Evolutionary conservation across 345 rosid genomes (phyloP), one percentile per base, ranked within the genome.

Genomic region (Eutrema yunnanense): DNA sequence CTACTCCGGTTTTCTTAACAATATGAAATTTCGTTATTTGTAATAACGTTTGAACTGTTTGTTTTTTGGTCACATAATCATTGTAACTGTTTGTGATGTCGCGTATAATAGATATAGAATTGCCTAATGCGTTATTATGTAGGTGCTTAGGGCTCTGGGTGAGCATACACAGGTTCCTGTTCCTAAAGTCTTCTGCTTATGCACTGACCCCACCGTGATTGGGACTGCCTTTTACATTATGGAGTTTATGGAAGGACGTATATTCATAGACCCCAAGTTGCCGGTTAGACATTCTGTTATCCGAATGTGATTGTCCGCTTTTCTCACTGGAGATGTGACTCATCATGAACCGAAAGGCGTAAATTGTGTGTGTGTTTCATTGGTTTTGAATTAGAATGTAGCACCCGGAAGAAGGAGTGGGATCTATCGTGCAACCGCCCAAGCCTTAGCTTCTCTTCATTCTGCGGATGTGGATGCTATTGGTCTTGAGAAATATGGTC

Each of bases 201-300:
- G 99, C 74, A 77, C 72, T 26, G 96, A 92, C 78, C 78, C 86
- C 0, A 63, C 67, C 58, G 84, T 95, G 4, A 86, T 95, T 63
- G 99, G 96, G 57, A 90, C 99, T 61, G 81, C 85, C 11, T 95
- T 95, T 81, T 95, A 95, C 83, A 88, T 95, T 69, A 95, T 95
- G 99, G 99, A 95, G 81, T 88, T 78, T 64, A 80, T 95, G 84
- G 96, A 95, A 83, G 99, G 97, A 2, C 85, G 97, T 22, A 87
- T 95, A 49, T 95, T 87, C 69, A 38, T 90, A 6, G 96, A 95
- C 71, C 89, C 90, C 0, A 75, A 74, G 69, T 82, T 95, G 58
- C 94, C 86, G 53, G 96, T 95, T 81, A 29, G 78, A 38, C 9
- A 6, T 71, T 73, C 34, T 55, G 40, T 10, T 38, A 6, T 41